A percentile compares a stretch with the other conserved stretches of the same genome.
Conservation (phyloP, 257 asterid species). For the Solanum pimpinellifolium region DNA sequence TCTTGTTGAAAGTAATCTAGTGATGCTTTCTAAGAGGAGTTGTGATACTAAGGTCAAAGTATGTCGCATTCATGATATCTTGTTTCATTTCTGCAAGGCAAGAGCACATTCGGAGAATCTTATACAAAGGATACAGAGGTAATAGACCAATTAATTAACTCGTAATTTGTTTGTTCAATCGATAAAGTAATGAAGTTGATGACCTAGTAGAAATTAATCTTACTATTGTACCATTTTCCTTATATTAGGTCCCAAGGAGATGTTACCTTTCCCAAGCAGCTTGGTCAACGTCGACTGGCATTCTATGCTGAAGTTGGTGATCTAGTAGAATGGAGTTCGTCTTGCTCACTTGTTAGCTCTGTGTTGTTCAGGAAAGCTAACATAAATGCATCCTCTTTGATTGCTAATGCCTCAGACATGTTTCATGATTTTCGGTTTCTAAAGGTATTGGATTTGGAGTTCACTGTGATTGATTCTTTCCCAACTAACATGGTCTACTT, state of each 20-base stretch:
- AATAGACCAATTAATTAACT: background rate
- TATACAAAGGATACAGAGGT: background rate
- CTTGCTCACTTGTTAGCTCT: background rate
- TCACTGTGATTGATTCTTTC: background rate
- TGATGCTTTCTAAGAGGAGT: background rate
- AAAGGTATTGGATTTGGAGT: conserved; percentile 3
- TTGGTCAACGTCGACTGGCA: background rate
- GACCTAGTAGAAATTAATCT: background rate
- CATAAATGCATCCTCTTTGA: too few species aligned
- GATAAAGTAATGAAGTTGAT: background rate
- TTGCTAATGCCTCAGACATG: too few species aligned
- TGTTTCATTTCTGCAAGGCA: background rate
- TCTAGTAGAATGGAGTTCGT: background rate
- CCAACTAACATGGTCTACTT: background rate
- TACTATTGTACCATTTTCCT: background rate
- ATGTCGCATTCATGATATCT: background rate
- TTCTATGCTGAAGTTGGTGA: background rate
- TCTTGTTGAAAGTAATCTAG: background rate
- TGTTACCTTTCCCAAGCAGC: background rate
- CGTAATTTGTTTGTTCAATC: background rate
- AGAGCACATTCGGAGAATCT: background rate
- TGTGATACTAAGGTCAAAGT: background rate
- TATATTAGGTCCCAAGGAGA: background rate
- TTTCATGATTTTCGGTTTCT: too few species aligned
- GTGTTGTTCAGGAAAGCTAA: background rate